These are phyloP conservation scores for Glycine soja DNA, from an alignment of 306 rosid species.

Conservation along the genomic window DNA sequence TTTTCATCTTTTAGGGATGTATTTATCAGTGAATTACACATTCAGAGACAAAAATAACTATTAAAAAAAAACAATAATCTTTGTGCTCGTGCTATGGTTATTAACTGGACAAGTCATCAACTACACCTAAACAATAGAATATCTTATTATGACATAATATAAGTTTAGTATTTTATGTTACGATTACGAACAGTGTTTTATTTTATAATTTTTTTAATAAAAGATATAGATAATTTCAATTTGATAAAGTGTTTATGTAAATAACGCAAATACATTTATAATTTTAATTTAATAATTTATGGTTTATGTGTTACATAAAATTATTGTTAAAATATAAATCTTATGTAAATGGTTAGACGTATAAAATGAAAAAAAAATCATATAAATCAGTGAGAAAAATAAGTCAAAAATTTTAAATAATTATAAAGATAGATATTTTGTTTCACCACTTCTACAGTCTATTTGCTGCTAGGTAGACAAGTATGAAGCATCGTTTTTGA, in stretches of 20 bases:
- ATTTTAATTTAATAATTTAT: not conserved
- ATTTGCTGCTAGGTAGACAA: no score
- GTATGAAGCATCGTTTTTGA: no score
- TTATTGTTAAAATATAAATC: not conserved
- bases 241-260: not conserved
- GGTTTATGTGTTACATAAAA: not conserved
- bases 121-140: not conserved
- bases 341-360: not conserved
- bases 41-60: no score
- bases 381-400: not conserved
- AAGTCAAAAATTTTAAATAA: no score
- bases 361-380: not conserved
- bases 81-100: slow-evolving; percentile 47
- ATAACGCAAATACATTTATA: not conserved
- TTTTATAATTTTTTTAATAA: not conserved
- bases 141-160: no score
- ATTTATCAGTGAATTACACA: no score
- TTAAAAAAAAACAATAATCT: not conserved
- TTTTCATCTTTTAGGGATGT: no score
- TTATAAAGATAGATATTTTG: no score
- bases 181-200: not conserved
- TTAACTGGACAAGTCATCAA: slow-evolving; percentile 2
- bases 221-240: not conserved
- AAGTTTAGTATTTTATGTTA: not conserved
- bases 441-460: no score